Conservation (phyloP, 108 stramenopile species). For the Nannochloropsis salina region DNA sequence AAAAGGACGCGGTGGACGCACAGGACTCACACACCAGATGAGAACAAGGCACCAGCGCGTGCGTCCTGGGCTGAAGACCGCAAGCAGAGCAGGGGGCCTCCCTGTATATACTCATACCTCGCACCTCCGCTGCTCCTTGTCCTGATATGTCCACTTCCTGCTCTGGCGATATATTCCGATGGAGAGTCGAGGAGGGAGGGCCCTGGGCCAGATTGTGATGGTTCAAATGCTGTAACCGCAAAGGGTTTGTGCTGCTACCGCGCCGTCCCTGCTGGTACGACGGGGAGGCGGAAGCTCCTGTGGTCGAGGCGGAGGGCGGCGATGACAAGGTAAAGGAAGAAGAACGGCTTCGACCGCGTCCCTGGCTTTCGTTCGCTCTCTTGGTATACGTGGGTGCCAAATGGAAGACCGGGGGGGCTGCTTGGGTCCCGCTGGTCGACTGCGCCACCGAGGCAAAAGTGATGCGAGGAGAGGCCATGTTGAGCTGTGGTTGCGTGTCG, state of each 20-base stretch:
- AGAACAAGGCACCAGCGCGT: background rate
- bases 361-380: background rate
- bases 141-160: background rate
- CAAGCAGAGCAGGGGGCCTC: conserved; percentile 9
- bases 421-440: background rate
- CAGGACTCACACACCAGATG: conserved; percentile 8
- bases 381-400: background rate
- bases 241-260: background rate
- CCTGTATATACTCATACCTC: background rate
- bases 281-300: background rate
- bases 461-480: conserved; percentile 9
- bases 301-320: background rate
- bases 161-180: background rate
- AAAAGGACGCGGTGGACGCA: background rate
- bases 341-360: background rate
- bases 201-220: background rate
- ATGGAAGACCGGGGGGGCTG: background rate
- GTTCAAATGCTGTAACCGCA: conserved; percentile 12
- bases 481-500: background rate
- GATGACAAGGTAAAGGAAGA: background rate
- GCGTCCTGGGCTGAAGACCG: background rate
- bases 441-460: background rate
- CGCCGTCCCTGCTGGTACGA: background rate
- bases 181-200: background rate
- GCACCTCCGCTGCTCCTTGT: conserved; percentile 16